phyloP scores from a whole-genome alignment of 164 flowering plant species.

The Berberis thunbergii region DNA sequence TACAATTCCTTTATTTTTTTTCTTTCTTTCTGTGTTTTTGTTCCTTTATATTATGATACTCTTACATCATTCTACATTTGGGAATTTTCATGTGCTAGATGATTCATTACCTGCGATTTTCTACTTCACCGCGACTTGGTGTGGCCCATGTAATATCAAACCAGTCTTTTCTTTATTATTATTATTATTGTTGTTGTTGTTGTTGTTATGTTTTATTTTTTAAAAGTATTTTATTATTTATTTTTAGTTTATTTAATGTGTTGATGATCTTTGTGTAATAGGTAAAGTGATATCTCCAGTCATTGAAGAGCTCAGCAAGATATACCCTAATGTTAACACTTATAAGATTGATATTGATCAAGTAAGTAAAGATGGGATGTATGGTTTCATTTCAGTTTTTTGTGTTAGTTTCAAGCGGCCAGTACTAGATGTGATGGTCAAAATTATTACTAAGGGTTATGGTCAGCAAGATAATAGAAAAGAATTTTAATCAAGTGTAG shows the following conservation, averaged over 20 bases:
- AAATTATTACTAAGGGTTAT: too few relatives aligned
- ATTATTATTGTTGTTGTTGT: not conserved
- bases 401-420: too few relatives aligned
- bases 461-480: too few relatives aligned
- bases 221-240: too few relatives aligned
- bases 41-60: too few relatives aligned
- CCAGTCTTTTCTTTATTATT: not conserved
- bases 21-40: too few relatives aligned
- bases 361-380: conserved; percentile 24
- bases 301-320: conserved; percentile 43
- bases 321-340: conserved; percentile 55
- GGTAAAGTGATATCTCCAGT: conserved; percentile 65
- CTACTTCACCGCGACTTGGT: conserved; percentile 91
- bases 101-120: conserved; percentile 58
- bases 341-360: conserved; percentile 81
- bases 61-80: too few relatives aligned
- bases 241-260: too few relatives aligned
- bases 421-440: too few relatives aligned
- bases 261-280: conserved; percentile 7
- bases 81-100: conserved; percentile 22
- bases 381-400: too few relatives aligned
- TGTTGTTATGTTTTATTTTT: not conserved
- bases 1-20: too few relatives aligned
- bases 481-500: too few relatives aligned
- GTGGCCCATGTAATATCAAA: conserved; percentile 74